These are phyloP conservation scores for Lenzites betulinus DNA, from an alignment of 768 basidiomycete genomes.

Conservation along the genomic window DNA sequence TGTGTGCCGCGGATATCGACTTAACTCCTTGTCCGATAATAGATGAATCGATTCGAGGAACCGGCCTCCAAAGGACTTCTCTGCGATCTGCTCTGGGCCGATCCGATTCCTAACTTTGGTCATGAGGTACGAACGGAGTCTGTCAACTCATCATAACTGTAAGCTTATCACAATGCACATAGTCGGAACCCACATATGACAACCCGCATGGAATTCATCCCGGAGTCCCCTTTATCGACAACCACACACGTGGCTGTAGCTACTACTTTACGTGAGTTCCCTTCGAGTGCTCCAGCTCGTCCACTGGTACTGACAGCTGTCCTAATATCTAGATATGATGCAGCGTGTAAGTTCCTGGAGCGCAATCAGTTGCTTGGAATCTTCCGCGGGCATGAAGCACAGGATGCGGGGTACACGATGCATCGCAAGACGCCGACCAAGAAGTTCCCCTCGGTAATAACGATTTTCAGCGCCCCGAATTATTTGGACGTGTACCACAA, in stretches of 20 bases:
- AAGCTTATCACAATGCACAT: neutral
- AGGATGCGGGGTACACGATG: constrained; percentile 96
- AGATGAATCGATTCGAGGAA: constrained; percentile 93
- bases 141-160: neutral
- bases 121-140: constrained; percentile 57
- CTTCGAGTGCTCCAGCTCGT: neutral
- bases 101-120: constrained; percentile 89
- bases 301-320: neutral
- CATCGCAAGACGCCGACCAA: constrained; percentile 92
- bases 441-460: constrained; percentile 96
- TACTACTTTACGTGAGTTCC: constrained; percentile 85
- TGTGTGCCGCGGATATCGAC: neutral
- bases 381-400: constrained; percentile 96
- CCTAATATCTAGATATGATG: constrained; percentile 59
- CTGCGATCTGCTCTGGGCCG: constrained; percentile 96
- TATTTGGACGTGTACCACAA: constrained; percentile 97
- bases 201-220: constrained; percentile 46
- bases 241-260: constrained; percentile 86
- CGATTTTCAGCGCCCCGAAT: constrained; percentile 96
- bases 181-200: constrained; percentile 26
- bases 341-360: constrained; percentile 92
- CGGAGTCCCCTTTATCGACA: constrained; percentile 72
- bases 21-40: neutral
- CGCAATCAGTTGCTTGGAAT: constrained; percentile 89
- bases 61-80: constrained; percentile 90